Evolutionary conservation across 2,329 filamentous ascomycete genomes (phyloP).

Genomic region (Alternaria infectoria): DNA sequence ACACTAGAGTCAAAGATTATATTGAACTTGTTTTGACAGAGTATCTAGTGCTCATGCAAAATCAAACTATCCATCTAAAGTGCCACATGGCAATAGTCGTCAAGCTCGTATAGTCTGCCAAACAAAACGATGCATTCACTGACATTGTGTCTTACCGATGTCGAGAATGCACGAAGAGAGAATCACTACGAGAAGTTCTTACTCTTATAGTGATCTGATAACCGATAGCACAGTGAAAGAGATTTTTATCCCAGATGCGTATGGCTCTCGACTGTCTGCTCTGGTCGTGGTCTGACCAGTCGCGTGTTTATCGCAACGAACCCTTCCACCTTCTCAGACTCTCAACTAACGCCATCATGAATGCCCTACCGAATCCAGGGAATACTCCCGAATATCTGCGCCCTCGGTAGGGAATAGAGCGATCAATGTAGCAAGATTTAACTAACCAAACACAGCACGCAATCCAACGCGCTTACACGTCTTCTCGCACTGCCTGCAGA

Average conservation of each 20-base stretch:
- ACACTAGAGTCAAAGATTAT: neutral
- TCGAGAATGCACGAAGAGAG: neutral
- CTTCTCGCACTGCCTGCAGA: neutral
- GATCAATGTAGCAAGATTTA: neutral
- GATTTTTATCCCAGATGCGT: neutral
- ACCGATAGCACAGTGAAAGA: neutral
- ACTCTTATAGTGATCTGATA: accelerated
- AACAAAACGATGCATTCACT: neutral
- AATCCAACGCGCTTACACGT: neutral
- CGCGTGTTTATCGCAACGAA: neutral
- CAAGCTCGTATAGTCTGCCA: neutral
- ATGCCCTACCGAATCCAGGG: neutral
- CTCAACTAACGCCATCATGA: neutral
- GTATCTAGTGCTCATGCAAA: neutral
- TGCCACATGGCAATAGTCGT: neutral
- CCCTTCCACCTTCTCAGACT: neutral
- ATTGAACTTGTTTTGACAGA: neutral
- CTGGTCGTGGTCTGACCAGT: neutral
- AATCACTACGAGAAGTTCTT: neutral
- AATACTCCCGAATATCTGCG: neutral
- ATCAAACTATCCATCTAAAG: neutral
- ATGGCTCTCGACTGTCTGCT: neutral
- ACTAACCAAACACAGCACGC: neutral
- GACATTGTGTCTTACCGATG: neutral
- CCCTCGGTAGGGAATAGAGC: neutral